Evolutionary conservation across 345 rosid species (phyloP).

Genomic region (Mallotus nudiflorus): DNA sequence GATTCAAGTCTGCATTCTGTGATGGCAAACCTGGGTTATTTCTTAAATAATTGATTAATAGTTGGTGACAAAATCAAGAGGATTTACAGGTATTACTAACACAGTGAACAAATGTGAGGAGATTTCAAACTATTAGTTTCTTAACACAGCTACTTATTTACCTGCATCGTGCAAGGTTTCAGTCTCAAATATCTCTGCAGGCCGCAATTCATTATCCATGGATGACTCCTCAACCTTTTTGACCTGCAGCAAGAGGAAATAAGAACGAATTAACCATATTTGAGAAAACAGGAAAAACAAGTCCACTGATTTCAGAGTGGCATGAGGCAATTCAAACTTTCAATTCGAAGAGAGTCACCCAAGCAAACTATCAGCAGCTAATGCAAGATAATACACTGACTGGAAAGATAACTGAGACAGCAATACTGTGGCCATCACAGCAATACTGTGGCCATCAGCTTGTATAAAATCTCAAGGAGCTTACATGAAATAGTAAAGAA

Average conservation of each 20-base stretch:
- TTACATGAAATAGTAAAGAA: too few species aligned
- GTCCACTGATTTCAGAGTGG: too few species aligned
- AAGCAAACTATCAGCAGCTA: too few species aligned
- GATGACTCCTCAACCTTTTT: slow-evolving; percentile 54
- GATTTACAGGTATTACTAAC: not conserved
- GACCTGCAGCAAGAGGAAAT: slow-evolving; percentile 54
- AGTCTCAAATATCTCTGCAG: slow-evolving; percentile 42
- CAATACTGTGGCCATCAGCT: too few species aligned
- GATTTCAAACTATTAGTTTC: not conserved
- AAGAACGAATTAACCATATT: too few species aligned
- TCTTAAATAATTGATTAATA: slow-evolving; percentile 4
- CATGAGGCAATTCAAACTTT: too few species aligned
- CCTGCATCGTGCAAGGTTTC: slow-evolving; percentile 45
- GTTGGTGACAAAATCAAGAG: not conserved
- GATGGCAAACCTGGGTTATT: slow-evolving; percentile 16
- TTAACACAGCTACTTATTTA: slow-evolving; percentile 17
- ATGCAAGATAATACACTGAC: too few species aligned
- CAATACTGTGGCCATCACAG: too few species aligned
- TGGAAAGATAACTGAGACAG: too few species aligned
- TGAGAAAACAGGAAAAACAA: too few species aligned
- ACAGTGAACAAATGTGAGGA: not conserved
- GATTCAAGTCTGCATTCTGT: slow-evolving; percentile 51
- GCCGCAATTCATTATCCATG: slow-evolving; percentile 37
- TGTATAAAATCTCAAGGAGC: too few species aligned
- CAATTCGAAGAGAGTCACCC: too few species aligned